Evolutionary conservation across 2,329 filamentous ascomycete genomes (phyloP).

Genomic region (Teratosphaeriaceae sp.): DNA sequence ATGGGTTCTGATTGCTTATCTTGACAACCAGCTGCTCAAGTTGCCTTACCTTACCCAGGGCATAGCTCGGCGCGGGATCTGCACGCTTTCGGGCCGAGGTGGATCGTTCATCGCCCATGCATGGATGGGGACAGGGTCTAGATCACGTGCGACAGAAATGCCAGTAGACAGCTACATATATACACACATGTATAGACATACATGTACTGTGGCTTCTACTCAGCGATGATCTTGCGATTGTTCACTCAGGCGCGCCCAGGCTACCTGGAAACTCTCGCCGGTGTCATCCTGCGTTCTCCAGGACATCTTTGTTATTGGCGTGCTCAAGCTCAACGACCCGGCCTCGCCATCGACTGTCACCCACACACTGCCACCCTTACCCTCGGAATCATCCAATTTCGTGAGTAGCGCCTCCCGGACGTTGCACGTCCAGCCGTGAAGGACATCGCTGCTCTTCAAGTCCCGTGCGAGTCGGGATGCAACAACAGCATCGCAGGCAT

Average conservation of each 20-base stretch:
- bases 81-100: no score
- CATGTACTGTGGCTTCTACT: background rate
- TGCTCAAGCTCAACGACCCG: slow-evolving; percentile 7
- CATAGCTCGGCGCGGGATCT: no score
- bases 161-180: no score
- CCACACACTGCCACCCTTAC: slow-evolving; percentile 8
- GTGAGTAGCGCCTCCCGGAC: slow-evolving; percentile 15
- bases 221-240: background rate
- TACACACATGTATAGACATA: no score
- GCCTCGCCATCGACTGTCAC: slow-evolving; percentile 7
- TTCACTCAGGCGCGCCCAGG: slow-evolving; percentile 1
- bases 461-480: slow-evolving; percentile 10
- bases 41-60: background rate
- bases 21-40: background rate
- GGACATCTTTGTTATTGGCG: slow-evolving; percentile 7
- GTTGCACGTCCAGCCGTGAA: slow-evolving; percentile 17
- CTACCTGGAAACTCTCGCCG: slow-evolving; percentile 9
- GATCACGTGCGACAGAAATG: no score
- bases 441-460: slow-evolving; percentile 8
- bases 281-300: slow-evolving; percentile 7
- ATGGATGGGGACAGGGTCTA: no score
- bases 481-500: slow-evolving; percentile 9
- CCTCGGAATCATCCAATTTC: slow-evolving; percentile 6
- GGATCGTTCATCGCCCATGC: no score
- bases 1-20: no score